Evolutionary conservation across 805 yeast genomes (phyloP).

Genomic region (Sugiyamaella floridensis): DNA sequence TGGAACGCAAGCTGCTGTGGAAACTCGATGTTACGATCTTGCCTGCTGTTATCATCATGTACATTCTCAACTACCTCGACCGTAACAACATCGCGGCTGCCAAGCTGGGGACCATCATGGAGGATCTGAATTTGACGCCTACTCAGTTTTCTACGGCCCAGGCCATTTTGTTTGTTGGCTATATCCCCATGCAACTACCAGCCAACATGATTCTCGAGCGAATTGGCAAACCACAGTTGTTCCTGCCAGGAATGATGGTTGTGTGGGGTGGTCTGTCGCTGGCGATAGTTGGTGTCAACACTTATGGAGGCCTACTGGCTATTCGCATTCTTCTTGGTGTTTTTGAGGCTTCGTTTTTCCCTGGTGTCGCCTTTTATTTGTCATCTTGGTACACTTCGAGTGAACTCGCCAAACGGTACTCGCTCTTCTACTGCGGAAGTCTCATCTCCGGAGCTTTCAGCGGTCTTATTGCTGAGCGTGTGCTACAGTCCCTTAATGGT

Average conservation of each 20-base stretch:
- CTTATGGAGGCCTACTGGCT: constrained; percentile 40
- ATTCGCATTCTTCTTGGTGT: constrained; percentile 42
- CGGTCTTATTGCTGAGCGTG: constrained; percentile 50
- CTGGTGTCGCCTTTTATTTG: constrained; percentile 43
- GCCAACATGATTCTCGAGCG: constrained; percentile 27
- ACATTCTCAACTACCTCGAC: constrained; percentile 30
- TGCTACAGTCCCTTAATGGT: constrained; percentile 39
- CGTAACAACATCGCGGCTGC: constrained; percentile 34
- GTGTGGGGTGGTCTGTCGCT: constrained; percentile 45
- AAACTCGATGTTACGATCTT: constrained; percentile 41
- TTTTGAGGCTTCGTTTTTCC: constrained; percentile 44
- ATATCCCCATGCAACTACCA: constrained; percentile 31
- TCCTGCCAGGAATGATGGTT: constrained; percentile 42
- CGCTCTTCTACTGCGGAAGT: constrained; percentile 46
- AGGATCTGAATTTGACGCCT: constrained; percentile 33
- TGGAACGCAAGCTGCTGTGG: constrained; percentile 40
- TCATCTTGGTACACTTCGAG: constrained; percentile 51
- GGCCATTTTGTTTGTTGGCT: constrained; percentile 37
- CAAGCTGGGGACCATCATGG: constrained; percentile 28
- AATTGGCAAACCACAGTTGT: constrained; percentile 40
- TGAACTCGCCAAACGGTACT: constrained; percentile 44
- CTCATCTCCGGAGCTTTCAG: constrained; percentile 46
- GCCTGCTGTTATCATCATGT: constrained; percentile 28
- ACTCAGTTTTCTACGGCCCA: constrained; percentile 38
- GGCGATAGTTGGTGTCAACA: constrained; percentile 42